A percentile compares a stretch with the other conserved stretches of the same genome.
Conservation (phyloP, 257 asterid genomes). For the Jaltomata sinuosa region DNA sequence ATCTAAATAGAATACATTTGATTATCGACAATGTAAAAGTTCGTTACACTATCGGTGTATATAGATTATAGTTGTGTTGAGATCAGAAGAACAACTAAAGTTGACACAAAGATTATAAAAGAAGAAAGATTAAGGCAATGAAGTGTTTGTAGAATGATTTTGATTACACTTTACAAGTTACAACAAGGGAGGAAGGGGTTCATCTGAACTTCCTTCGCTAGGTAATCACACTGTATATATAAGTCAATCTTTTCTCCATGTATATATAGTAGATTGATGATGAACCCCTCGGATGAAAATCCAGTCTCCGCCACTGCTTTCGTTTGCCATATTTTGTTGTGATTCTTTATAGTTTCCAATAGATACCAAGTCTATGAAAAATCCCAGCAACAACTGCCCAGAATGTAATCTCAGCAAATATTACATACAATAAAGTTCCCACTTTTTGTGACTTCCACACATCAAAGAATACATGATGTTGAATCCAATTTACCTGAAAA, state of each 20-base stretch:
- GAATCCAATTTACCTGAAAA: conserved; percentile 77
- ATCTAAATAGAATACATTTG: neutral
- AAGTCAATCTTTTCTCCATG: neutral
- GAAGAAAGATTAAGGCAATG: neutral
- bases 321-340: neutral
- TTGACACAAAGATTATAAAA: neutral
- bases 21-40: neutral
- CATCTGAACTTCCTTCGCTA: neutral
- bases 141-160: neutral
- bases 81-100: neutral
- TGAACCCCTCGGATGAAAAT: neutral
- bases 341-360: conserved; percentile 55
- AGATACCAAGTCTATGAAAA: conserved; percentile 54
- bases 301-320: neutral
- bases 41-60: neutral
- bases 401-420: conserved; percentile 80
- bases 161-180: neutral
- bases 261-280: neutral
- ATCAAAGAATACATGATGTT: conserved; percentile 47
- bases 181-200: neutral
- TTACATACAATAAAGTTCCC: conserved; percentile 62
- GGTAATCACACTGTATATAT: neutral
- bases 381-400: conserved; percentile 75
- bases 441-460: conserved; percentile 78
- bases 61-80: neutral